These are phyloP conservation scores for Pseudogymnoascus sp. DNA, from an alignment of 2,329 filamentous ascomycete species.

Conservation along the genomic window DNA sequence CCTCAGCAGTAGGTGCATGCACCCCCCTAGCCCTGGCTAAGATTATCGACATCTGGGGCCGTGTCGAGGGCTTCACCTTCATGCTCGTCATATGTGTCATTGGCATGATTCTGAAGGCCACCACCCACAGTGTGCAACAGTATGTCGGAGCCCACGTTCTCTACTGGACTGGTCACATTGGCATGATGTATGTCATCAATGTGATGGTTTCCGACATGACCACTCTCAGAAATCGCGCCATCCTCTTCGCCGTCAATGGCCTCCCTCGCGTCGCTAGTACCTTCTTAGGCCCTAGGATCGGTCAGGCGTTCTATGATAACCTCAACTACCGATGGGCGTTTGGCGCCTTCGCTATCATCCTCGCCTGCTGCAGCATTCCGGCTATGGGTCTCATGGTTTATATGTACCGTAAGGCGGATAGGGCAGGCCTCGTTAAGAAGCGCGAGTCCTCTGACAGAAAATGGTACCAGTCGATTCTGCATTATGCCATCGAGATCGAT, in stretches of 20 bases:
- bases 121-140: constrained; percentile 45
- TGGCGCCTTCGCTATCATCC: constrained; percentile 5
- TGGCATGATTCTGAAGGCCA: constrained; percentile 54
- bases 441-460: background rate
- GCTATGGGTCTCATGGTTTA: background rate
- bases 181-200: constrained; percentile 32
- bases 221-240: constrained; percentile 34
- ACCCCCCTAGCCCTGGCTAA: constrained; percentile 37
- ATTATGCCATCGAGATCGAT: constrained; percentile 6
- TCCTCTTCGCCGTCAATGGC: constrained; percentile 33
- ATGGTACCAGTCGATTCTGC: background rate
- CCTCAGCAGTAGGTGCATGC: background rate
- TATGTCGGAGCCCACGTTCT: constrained; percentile 51
- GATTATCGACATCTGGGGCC: constrained; percentile 40
- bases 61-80: constrained; percentile 37
- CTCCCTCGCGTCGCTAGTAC: constrained; percentile 36
- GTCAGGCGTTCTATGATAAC: constrained; percentile 11
- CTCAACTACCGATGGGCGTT: constrained; percentile 10
- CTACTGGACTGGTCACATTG: constrained; percentile 38
- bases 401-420: background rate
- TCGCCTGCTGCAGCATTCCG: background rate
- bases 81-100: constrained; percentile 27
- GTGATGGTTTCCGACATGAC: constrained; percentile 39
- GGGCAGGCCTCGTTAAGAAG: background rate
- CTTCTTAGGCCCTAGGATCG: constrained; percentile 31